Evolutionary conservation across 2,329 filamentous ascomycete genomes (phyloP).

Genomic region (Magnaporthales sp.): DNA sequence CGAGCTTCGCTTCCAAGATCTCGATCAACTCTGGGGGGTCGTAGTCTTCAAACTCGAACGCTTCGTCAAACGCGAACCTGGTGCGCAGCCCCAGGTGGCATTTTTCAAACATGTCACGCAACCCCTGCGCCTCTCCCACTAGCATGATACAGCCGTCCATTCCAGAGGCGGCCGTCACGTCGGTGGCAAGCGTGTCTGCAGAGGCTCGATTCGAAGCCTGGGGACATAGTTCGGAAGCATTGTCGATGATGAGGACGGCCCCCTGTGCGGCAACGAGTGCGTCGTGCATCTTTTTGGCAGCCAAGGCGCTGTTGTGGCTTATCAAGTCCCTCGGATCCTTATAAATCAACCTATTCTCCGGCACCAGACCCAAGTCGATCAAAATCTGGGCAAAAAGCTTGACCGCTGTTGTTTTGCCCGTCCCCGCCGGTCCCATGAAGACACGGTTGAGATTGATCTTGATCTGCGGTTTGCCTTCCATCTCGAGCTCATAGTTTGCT

Average conservation of each 20-base stretch:
- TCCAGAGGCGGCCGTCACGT: not conserved
- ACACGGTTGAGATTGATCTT: constrained; percentile 46
- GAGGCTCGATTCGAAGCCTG: not conserved
- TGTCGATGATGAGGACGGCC: not conserved
- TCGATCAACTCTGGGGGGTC: not conserved
- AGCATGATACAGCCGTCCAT: constrained; percentile 36
- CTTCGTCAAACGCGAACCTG: constrained; percentile 45
- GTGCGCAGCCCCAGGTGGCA: constrained; percentile 50
- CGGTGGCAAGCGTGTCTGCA: not conserved
- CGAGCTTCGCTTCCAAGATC: not conserved
- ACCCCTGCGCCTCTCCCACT: constrained; percentile 50
- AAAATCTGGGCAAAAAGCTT: constrained; percentile 54
- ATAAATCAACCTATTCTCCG: not conserved
- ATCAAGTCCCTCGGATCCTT: not conserved
- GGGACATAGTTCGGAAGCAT: not conserved
- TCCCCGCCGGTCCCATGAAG: constrained; percentile 54
- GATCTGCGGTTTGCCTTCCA: constrained; percentile 39
- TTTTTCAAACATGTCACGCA: constrained; percentile 52
- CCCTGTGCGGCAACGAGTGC: not conserved
- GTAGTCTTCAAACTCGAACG: constrained; percentile 28
- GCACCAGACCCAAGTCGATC: constrained; percentile 12
- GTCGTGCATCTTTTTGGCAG: not conserved
- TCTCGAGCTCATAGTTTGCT: constrained; percentile 40
- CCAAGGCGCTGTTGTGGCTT: not conserved
- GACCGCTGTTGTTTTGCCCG: constrained; percentile 55